Evolutionary conservation across 2,329 filamentous ascomycete genomes (phyloP).

Genomic region (Nothophoma quercina): DNA sequence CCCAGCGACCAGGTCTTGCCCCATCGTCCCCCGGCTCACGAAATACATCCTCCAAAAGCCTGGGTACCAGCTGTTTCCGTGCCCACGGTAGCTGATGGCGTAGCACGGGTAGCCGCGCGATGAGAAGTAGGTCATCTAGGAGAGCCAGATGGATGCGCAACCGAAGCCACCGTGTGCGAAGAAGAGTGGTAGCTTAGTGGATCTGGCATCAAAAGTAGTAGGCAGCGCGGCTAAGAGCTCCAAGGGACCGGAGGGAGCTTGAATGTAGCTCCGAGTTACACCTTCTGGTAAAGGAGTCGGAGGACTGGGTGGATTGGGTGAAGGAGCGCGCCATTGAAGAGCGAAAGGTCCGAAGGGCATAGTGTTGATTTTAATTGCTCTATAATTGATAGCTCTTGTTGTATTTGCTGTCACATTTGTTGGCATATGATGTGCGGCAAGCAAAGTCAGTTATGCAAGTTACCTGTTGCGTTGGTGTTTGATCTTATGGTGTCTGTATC

Average conservation of each 20-base stretch:
- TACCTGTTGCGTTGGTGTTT: no score
- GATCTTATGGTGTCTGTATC: background rate
- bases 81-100: constrained; percentile 61
- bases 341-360: constrained; percentile 42
- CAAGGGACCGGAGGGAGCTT: constrained; percentile 56
- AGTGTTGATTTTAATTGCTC: background rate
- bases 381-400: no score
- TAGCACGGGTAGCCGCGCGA: constrained; percentile 58
- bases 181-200: constrained; percentile 52
- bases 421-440: no score
- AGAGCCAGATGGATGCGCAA: constrained; percentile 60
- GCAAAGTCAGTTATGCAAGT: no score
- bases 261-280: constrained; percentile 55
- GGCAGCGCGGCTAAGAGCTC: constrained; percentile 59
- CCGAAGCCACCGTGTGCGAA: constrained; percentile 65
- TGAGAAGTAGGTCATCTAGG: constrained; percentile 61
- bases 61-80: constrained; percentile 62
- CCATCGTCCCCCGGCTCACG: constrained; percentile 54
- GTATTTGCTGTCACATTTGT: background rate
- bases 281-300: constrained; percentile 51
- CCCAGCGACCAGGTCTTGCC: constrained; percentile 55
- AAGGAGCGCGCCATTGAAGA: constrained; percentile 38
- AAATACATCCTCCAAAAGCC: constrained; percentile 58
- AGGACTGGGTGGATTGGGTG: constrained; percentile 31
- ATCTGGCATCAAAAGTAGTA: background rate